Evolutionary conservation across 2,329 filamentous ascomycete species (phyloP).

Genomic region (Phialophora expanda): DNA sequence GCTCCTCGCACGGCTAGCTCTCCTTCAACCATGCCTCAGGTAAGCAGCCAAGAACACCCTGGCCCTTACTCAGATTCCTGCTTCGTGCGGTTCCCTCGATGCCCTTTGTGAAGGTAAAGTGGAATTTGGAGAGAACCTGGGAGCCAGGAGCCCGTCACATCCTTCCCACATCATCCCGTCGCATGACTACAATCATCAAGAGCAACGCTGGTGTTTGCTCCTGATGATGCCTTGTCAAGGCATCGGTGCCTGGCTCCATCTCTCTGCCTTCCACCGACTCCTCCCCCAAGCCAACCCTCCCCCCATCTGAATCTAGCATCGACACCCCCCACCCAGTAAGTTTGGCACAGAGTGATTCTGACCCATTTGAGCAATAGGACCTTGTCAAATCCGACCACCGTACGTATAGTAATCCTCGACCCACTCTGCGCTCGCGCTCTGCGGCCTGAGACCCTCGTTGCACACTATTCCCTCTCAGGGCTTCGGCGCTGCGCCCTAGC

Average conservation of each 20-base stretch:
- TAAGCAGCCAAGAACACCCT: conserved; percentile 33
- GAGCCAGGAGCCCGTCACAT: conserved; percentile 10
- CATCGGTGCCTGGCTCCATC: conserved; percentile 30
- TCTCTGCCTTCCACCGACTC: conserved; percentile 14
- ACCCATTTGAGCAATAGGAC: conserved; percentile 37
- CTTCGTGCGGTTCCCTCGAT: conserved; percentile 6
- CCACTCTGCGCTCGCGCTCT: conserved; percentile 24
- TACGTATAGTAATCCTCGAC: conserved; percentile 38
- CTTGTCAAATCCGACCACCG: conserved; percentile 34
- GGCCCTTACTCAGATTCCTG: conserved; percentile 34
- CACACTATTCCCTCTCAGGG: conserved; percentile 15
- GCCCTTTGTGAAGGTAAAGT: background rate
- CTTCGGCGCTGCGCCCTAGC: conserved; percentile 18
- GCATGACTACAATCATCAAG: conserved; percentile 20
- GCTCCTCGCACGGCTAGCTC: conserved; percentile 36
- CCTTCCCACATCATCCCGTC: conserved; percentile 23
- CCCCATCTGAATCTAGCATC: conserved; percentile 25
- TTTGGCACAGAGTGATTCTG: conserved; percentile 28
- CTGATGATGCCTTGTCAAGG: conserved; percentile 1
- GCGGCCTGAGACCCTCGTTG: conserved; percentile 17
- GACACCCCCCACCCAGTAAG: conserved; percentile 10
- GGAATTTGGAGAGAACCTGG: background rate
- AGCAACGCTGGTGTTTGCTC: background rate
- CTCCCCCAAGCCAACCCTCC: background rate
- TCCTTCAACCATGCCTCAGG: conserved; percentile 36